These are phyloP conservation scores for Acacia pycnantha DNA, from an alignment of 331 rosid genomes.

Conservation along the genomic window DNA sequence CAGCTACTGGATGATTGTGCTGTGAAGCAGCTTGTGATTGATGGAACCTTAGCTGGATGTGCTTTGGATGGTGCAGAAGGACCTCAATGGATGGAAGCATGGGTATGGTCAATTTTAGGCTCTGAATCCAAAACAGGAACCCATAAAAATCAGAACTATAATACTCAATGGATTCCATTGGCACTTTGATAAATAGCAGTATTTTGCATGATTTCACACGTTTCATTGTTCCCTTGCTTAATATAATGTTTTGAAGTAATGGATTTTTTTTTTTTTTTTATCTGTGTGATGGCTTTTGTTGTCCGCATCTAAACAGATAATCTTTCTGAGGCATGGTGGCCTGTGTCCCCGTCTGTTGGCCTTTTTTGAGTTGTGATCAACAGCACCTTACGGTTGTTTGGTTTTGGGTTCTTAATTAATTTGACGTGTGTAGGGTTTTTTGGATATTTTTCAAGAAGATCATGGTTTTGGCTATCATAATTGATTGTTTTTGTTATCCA, in stretches of 20 bases:
- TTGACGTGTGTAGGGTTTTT: no score
- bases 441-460: no score
- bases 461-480: no score
- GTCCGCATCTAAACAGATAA: background rate
- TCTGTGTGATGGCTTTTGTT: background rate
- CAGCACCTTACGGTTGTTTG: background rate
- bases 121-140: constrained; percentile 8
- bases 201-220: background rate
- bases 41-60: constrained; percentile 96
- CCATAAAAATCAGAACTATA: background rate
- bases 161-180: constrained; percentile 7
- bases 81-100: constrained; percentile 99
- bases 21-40: constrained; percentile 95
- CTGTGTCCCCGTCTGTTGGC: background rate
- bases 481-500: no score
- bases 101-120: constrained; percentile 63
- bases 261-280: no score
- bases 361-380: background rate
- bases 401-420: no score
- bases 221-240: background rate
- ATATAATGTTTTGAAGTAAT: background rate
- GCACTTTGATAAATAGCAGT: constrained; percentile 7
- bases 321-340: background rate
- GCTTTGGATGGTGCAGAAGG: constrained; percentile 99
- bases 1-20: constrained; percentile 98